Evolutionary conservation across 495 filamentous ascomycete species (phyloP).

Genomic region (Podospora pseudoanserina): DNA sequence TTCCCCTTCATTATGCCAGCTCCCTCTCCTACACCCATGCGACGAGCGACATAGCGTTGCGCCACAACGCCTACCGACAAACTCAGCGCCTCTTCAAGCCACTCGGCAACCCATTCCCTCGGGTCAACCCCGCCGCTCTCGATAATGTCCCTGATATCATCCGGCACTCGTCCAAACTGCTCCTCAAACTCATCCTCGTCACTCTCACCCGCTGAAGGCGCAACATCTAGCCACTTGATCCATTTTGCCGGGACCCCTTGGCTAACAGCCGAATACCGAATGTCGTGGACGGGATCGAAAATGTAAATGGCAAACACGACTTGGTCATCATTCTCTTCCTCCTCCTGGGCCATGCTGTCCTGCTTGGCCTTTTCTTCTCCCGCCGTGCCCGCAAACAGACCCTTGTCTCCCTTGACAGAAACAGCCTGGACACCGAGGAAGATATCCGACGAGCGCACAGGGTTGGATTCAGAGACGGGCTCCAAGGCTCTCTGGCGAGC

Average conservation of each 20-base stretch:
- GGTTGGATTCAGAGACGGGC: constrained; percentile 74
- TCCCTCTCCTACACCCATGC: constrained; percentile 93
- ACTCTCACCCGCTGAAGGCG: constrained; percentile 47
- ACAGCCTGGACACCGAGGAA: constrained; percentile 93
- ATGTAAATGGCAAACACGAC: constrained; percentile 87
- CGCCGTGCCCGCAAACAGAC: constrained; percentile 60
- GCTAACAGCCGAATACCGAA: constrained; percentile 78
- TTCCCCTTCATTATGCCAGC: constrained; percentile 72
- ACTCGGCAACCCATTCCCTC: constrained; percentile 94
- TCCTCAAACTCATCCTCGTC: constrained; percentile 30
- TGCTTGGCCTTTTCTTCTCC: constrained; percentile 51
- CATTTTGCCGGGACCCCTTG: constrained; percentile 82
- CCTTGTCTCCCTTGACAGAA: constrained; percentile 53
- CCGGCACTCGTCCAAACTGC: constrained; percentile 54
- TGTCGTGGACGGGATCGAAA: constrained; percentile 87
- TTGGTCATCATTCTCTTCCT: constrained; percentile 50
- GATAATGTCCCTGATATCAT: constrained; percentile 83
- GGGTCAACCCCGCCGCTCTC: constrained; percentile 88
- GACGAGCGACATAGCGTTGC: constrained; percentile 90
- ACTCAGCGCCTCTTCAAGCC: constrained; percentile 87
- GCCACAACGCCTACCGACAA: constrained; percentile 80
- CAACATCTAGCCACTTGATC: constrained; percentile 84
- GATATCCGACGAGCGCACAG: constrained; percentile 86
- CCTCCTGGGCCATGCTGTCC: constrained; percentile 44
- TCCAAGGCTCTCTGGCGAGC: constrained; percentile 74